Percentiles rank a stretch among this genome's conserved stretches.
Conservation (phyloP, 2,329 filamentous ascomycete genomes). For the Fusarium mundagurra region DNA sequence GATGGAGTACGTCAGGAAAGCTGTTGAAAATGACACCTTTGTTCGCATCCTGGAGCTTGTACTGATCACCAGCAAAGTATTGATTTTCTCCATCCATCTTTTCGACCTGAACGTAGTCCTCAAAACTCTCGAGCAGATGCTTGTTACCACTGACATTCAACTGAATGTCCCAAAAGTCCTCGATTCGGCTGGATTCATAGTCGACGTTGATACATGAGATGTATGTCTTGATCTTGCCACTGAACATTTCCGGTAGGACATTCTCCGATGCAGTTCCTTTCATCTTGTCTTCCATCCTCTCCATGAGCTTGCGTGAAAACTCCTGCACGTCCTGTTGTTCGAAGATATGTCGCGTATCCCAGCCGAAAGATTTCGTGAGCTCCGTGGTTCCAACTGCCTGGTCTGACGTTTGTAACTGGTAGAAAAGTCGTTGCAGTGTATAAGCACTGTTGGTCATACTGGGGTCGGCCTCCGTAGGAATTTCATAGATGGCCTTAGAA, state of each 20-base stretch:
- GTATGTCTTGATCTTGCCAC: conserved; percentile 98
- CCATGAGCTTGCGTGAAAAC: conserved; percentile 95
- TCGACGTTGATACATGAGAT: conserved; percentile 98
- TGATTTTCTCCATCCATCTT: conserved; percentile 98
- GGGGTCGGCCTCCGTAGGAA: conserved; percentile 88
- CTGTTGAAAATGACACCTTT: conserved; percentile 98
- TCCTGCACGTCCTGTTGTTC: conserved; percentile 99
- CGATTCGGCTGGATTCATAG: conserved; percentile 93
- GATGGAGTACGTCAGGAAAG: conserved; percentile 92
- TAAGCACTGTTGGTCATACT: conserved; percentile 89
- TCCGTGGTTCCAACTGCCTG: conserved; percentile 89
- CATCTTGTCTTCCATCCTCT: conserved; percentile 97
- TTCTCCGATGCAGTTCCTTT: conserved; percentile 94
- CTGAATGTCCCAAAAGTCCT: conserved; percentile 99
- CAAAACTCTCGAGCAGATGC: conserved; percentile 92
- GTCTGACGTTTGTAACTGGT: conserved; percentile 88
- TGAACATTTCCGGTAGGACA: conserved; percentile 88
- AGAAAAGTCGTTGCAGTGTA: conserved; percentile 92
- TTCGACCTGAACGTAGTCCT: conserved; percentile 95
- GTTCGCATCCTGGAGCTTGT: conserved; percentile 93
- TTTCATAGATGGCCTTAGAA: conserved; percentile 88
- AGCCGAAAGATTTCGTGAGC: conserved; percentile 95
- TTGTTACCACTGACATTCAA: conserved; percentile 96
- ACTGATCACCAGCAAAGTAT: conserved; percentile 90
- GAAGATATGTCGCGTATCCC: conserved; percentile 97